A percentile compares a stretch with the other conserved stretches of the same genome.
Conservation (phyloP, 345 rosid genomes). For the rapeseed (Brassica napus) region Da-Ae NC_063436.1:12281501-12282000, state of each 20-base stretch:
- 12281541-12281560: too few species aligned
- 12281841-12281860: neutral
- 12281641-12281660: too few species aligned
- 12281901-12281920: constrained; percentile 19
- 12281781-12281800: neutral
- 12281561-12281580: too few species aligned
- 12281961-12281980: constrained; percentile 44
- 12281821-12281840: neutral
- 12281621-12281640: too few species aligned
- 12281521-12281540: neutral
- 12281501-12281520: too few species aligned
- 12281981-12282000: constrained; percentile 18
- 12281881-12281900: constrained; percentile 21
- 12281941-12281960: constrained; percentile 36
- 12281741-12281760: neutral
- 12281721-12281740: neutral
- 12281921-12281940: constrained; percentile 37
- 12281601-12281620: too few species aligned
- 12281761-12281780: neutral
- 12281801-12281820: neutral
- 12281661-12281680: too few species aligned
- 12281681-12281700: too few species aligned
- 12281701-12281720: neutral
- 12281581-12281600: too few species aligned
- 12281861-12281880: constrained; percentile 41